Evolutionary conservation across 441 rosid species (phyloP).

Genomic region (Pelargonium citronellum): DNA sequence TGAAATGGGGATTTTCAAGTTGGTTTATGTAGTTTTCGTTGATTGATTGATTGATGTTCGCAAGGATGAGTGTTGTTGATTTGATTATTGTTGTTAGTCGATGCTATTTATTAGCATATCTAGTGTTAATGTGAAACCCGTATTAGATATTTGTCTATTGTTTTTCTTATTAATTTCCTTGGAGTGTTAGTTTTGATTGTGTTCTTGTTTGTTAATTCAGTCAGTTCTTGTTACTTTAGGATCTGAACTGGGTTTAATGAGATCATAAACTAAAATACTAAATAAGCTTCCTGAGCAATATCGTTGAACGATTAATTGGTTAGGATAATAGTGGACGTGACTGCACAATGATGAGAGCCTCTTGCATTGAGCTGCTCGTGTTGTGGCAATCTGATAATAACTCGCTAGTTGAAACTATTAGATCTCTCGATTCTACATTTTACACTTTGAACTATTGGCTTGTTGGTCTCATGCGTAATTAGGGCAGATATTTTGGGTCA

Average conservation of each 20-base stretch:
- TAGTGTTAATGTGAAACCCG: no score
- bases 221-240: background rate
- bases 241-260: constrained; percentile 11
- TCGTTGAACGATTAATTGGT: background rate
- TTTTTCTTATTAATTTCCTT: constrained; percentile 4
- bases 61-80: background rate
- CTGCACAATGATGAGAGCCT: no score
- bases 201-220: background rate
- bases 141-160: background rate
- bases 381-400: background rate
- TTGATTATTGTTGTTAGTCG: no score
- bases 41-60: background rate
- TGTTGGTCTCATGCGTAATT: background rate
- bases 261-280: background rate
- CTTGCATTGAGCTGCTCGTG: background rate
- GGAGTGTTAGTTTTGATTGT: constrained; percentile 2
- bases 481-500: background rate
- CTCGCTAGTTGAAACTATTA: background rate
- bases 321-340: background rate
- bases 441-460: background rate
- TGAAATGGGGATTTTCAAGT: background rate
- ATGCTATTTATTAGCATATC: background rate
- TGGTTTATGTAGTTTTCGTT: background rate
- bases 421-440: background rate
- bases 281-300: background rate